Percentiles rank a stretch among this genome's conserved stretches.
phyloP scores from a whole-genome alignment of 192 early-diverging fungal species.

The Allomyces macrogynus region DNA sequence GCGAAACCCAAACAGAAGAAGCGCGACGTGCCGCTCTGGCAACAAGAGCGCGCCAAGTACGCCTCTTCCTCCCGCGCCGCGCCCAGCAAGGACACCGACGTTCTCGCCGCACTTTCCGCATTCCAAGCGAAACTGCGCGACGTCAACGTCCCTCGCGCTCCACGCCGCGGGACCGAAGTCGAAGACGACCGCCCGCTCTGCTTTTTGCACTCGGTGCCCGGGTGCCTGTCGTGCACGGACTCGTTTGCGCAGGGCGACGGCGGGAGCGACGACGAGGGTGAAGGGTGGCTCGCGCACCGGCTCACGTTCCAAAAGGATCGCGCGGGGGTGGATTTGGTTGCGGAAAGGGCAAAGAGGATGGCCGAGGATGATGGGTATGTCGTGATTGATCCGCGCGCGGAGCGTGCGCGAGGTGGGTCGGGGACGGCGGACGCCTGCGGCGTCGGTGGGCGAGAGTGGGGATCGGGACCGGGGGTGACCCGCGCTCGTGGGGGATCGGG shows the following conservation, averaged over 20 bases:
- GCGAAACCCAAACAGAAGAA: conserved; percentile 13
- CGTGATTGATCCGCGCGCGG: conserved; percentile 36
- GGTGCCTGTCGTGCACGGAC: conserved; percentile 48
- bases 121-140: conserved; percentile 30
- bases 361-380: conserved; percentile 42
- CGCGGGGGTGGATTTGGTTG: conserved; percentile 30
- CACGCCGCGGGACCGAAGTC: conserved; percentile 6
- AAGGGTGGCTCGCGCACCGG: conserved; percentile 59
- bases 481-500: too few species aligned
- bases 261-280: conserved; percentile 17
- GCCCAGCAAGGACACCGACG: background rate
- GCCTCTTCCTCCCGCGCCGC: conserved; percentile 1
- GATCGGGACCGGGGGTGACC: too few species aligned
- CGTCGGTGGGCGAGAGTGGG: too few species aligned
- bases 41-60: conserved; percentile 26
- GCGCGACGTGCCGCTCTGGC: conserved; percentile 18
- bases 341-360: conserved; percentile 9
- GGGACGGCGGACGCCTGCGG: too few species aligned
- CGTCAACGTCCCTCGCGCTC: conserved; percentile 2
- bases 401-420: too few species aligned
- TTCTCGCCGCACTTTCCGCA: conserved; percentile 28
- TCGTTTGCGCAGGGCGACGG: conserved; percentile 15
- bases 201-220: conserved; percentile 41
- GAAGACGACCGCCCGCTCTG: conserved; percentile 28
- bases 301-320: conserved; percentile 56